A percentile compares a stretch with the other conserved stretches of the same genome.
Evolutionary conservation across 148 eudicot genomes (phyloP).

Genomic region (Rhododendron kiyosumense): DNA sequence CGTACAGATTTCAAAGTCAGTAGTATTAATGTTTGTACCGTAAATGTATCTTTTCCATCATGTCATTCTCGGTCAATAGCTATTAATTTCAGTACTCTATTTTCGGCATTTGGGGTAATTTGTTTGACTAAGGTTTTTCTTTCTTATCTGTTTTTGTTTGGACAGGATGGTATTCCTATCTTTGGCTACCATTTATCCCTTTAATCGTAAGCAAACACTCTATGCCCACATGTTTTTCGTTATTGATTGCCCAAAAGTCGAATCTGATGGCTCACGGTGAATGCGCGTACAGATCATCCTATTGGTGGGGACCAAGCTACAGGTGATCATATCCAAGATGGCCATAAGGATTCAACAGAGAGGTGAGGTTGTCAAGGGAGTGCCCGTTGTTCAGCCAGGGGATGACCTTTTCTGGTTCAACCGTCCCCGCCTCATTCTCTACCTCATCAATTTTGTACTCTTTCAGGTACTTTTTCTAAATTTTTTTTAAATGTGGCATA

Average conservation of each 20-base stretch:
- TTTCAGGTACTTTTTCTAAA: conserved; percentile 29
- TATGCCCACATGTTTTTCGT: neutral
- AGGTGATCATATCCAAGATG: conserved; percentile 58
- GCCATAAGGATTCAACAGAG: conserved; percentile 44
- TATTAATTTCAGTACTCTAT: neutral
- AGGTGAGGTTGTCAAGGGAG: conserved; percentile 50
- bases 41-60: neutral
- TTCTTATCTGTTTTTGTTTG: neutral
- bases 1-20: neutral
- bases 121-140: neutral
- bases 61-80: neutral
- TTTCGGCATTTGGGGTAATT: neutral
- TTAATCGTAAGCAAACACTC: conserved; percentile 29
- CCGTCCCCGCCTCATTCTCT: conserved; percentile 39
- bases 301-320: conserved; percentile 54
- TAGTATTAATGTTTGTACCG: neutral
- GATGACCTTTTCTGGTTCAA: conserved; percentile 54
- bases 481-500: too few relatives aligned
- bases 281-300: conserved; percentile 37
- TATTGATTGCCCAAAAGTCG: neutral
- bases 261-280: conserved; percentile 6
- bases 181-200: conserved; percentile 50
- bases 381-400: conserved; percentile 41
- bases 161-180: conserved; percentile 40
- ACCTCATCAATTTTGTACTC: conserved; percentile 41